Evolutionary conservation across 805 yeast genomes (phyloP).

Genomic region (Wickerhamomyces tratensis): DNA sequence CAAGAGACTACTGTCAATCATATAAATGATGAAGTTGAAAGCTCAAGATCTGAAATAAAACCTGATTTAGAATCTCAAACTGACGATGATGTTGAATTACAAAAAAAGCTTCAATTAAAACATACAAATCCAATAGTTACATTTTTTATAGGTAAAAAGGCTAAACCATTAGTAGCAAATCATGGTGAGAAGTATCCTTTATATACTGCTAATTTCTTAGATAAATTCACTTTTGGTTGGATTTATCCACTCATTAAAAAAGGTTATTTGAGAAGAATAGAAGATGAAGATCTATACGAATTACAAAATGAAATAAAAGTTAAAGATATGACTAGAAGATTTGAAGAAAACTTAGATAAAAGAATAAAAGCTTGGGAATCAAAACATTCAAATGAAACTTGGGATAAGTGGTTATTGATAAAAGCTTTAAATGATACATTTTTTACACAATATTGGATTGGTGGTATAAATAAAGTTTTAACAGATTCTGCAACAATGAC

Average conservation of each 20-base stretch:
- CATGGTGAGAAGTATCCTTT: slow-evolving; percentile 10
- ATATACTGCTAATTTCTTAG: slow-evolving; percentile 10
- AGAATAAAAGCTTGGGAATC: slow-evolving; percentile 16
- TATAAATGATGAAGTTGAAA: too few relatives aligned
- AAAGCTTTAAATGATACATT: slow-evolving; percentile 27
- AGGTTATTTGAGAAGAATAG: slow-evolving; percentile 57
- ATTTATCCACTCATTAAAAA: slow-evolving; percentile 13
- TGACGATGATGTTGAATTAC: too few relatives aligned
- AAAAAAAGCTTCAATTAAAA: too few relatives aligned
- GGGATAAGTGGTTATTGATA: slow-evolving; percentile 16
- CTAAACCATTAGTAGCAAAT: slow-evolving; percentile 12
- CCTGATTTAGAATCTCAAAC: too few relatives aligned
- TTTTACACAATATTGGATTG: slow-evolving; percentile 22
- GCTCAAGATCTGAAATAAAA: too few relatives aligned
- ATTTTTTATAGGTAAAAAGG: slow-evolving; percentile 4
- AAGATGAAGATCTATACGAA: slow-evolving; percentile 43
- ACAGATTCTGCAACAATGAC: slow-evolving; percentile 32
- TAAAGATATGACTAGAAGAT: slow-evolving; percentile 24
- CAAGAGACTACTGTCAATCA: too few relatives aligned
- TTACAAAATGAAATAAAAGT: slow-evolving; percentile 27
- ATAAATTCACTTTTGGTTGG: slow-evolving; percentile 14
- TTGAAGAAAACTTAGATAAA: slow-evolving; percentile 20
- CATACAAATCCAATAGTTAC: too few relatives aligned
- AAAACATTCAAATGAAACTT: slow-evolving; percentile 17
- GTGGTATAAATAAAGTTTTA: slow-evolving; percentile 19